Evolutionary conservation across 2,329 filamentous ascomycete genomes (phyloP).

Genomic region (Diaporthe capsici): DNA sequence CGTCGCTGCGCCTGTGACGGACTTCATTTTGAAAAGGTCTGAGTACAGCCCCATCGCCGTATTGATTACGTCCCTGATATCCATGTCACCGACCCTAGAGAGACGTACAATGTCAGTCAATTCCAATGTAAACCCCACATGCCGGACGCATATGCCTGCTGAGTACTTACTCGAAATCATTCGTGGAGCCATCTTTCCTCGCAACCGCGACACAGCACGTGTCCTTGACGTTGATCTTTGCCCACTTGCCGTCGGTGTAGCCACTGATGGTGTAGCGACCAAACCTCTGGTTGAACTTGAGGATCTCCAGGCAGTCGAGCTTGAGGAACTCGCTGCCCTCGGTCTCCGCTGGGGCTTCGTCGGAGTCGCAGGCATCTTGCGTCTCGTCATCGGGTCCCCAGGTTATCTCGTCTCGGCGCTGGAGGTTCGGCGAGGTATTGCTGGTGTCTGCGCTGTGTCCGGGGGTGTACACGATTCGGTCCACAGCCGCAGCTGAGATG

Average conservation of each 20-base stretch:
- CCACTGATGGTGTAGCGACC: background rate
- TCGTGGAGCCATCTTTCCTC: background rate
- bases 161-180: conserved; percentile 18
- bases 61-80: background rate
- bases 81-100: background rate
- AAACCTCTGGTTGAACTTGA: background rate
- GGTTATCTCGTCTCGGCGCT: background rate
- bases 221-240: background rate
- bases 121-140: background rate
- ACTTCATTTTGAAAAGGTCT: background rate
- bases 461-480: background rate
- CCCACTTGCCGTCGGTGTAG: background rate
- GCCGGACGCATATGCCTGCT: too few relatives aligned
- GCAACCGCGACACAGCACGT: background rate
- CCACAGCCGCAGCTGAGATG: background rate
- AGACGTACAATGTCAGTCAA: background rate
- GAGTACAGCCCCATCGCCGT: background rate
- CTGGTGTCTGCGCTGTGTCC: background rate
- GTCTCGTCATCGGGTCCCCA: background rate
- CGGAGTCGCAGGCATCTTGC: background rate
- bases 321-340: background rate
- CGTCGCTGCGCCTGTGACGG: background rate
- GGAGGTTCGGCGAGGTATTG: background rate
- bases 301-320: background rate
- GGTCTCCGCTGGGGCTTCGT: background rate